Evolutionary conservation across 345 rosid genomes (phyloP), one percentile per base, ranked within the genome.

Genomic region (Cardamine chenopodiifolia): DNA sequence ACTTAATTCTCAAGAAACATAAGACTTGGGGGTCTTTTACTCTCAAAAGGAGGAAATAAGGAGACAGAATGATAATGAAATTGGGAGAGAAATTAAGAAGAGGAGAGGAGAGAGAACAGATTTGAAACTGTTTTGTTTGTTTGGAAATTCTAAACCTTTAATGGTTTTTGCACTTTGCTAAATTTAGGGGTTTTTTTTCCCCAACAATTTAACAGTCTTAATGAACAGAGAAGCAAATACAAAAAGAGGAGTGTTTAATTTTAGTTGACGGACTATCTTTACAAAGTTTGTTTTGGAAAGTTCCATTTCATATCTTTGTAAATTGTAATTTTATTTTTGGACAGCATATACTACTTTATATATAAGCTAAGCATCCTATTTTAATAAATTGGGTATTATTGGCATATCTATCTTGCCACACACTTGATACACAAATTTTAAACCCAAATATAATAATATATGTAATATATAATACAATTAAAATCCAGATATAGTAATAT

Each of bases 141-240:
- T 62, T 20, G 3, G 35, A 19, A 34, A 44, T 31, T 44, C 25
- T 4, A 31, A 45, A 62, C 40, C 22, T 28, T 70, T 70, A 15
- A 70, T 47, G 80, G 53, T 63, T 34, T 19, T 45, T 70, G 58
- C 54, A 70, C 6, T 35, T 63, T 70, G 59, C 76, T 70, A 77
- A 62, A 35, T 55, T 45, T 70, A 77, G 71, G n/a, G 1, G 0
- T 42, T 6, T 68, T 37, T 6, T 17, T 5, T 3, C 14, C 6
- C 12, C 53, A 42, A 53, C 70, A 61, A 23, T 32, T 62, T 69
- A 23, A 53, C 47, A 75, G 68, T 50, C 45, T 18, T 20, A 54
- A 58, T 50, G 50, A 28, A 49, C 35, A 75, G 50, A 64, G 48
- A 40, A 11, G 12, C 32, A 50, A 14, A 7, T 13, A 45, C 22